These are phyloP conservation scores for Deuterostichococcus epilithicus DNA, from an alignment of 139 green algal genomes.

Conservation along the genomic window DNA sequence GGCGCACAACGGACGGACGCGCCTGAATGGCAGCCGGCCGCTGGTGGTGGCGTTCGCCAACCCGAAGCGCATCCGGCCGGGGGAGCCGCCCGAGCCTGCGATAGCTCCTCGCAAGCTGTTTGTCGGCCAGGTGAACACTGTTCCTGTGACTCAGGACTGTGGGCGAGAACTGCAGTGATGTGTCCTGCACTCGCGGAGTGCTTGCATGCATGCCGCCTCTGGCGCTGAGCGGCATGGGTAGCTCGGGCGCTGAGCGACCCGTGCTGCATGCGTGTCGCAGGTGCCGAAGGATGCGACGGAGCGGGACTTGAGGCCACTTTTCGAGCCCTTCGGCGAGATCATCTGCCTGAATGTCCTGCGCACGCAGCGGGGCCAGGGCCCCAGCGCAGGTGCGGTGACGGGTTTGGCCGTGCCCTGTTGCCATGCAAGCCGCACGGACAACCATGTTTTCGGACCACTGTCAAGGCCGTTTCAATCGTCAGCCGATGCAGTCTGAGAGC, in stretches of 20 bases:
- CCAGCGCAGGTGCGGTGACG: slow-evolving; percentile 32
- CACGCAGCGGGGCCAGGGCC: slow-evolving; percentile 37
- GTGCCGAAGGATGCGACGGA: slow-evolving; percentile 58
- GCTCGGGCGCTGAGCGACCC: neutral
- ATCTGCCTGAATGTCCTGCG: slow-evolving; percentile 64
- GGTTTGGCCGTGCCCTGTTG: neutral
- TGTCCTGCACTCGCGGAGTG: neutral
- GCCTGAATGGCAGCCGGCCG: slow-evolving; percentile 36
- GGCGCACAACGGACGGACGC: slow-evolving; percentile 50
- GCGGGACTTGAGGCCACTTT: slow-evolving; percentile 58
- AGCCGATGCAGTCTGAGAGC: slow-evolving; percentile 16
- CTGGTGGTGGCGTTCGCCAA: slow-evolving; percentile 83
- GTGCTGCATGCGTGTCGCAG: slow-evolving; percentile 30
- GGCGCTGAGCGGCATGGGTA: neutral
- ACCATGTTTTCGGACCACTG: too few relatives aligned
- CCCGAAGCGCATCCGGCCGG: slow-evolving; percentile 46
- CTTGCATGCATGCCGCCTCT: too few relatives aligned
- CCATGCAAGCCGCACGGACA: too few relatives aligned
- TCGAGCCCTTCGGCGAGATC: slow-evolving; percentile 72
- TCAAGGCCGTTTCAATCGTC: too few relatives aligned
- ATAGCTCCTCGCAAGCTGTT: slow-evolving; percentile 87
- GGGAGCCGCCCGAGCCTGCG: slow-evolving; percentile 44
- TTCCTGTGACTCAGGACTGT: too few relatives aligned
- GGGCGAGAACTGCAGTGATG: slow-evolving; percentile 4
- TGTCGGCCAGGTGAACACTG: slow-evolving; percentile 66